Percentiles rank a stretch among this genome's conserved stretches.
These are phyloP conservation scores for Fusarium nygamai DNA, from an alignment of 2,329 filamentous ascomycete genomes.

Conservation along the genomic window DNA sequence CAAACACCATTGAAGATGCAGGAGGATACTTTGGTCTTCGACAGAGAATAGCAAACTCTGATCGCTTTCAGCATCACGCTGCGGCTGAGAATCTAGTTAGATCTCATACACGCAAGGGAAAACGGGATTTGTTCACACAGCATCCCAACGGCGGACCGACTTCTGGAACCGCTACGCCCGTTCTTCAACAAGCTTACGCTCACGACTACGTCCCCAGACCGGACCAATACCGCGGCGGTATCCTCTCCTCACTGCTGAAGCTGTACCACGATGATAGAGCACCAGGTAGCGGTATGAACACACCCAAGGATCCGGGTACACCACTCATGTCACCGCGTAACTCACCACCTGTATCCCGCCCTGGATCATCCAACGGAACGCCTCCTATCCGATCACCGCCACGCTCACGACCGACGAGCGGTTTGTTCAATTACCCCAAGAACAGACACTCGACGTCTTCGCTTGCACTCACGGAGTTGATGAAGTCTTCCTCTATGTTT, in stretches of 20 bases:
- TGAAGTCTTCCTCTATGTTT: constrained; percentile 65
- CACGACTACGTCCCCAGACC: constrained; percentile 72
- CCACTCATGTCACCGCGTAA: constrained; percentile 54
- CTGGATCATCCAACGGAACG: constrained; percentile 50
- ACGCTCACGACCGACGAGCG: constrained; percentile 49
- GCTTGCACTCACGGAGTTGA: constrained; percentile 59
- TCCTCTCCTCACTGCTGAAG: constrained; percentile 77
- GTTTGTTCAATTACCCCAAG: constrained; percentile 55
- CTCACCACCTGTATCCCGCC: constrained; percentile 54
- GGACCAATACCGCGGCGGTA: constrained; percentile 75
- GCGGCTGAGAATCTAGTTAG: constrained; percentile 50
- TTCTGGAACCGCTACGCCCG: constrained; percentile 52
- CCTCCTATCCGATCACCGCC: constrained; percentile 43
- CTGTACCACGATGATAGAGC: constrained; percentile 66
- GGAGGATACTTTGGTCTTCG: constrained; percentile 38
- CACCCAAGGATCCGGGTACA: constrained; percentile 52
- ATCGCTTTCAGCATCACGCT: constrained; percentile 39
- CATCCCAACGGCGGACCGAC: constrained; percentile 38
- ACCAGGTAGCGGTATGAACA: constrained; percentile 54
- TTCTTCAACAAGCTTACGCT: constrained; percentile 59
- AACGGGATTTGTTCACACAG: constrained; percentile 46
- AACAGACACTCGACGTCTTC: constrained; percentile 56
- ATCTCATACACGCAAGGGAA: constrained; percentile 47
- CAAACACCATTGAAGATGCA: constrained; percentile 17
- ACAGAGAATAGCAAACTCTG: constrained; percentile 31